Conservation (phyloP, 345 rosid genomes). For the Populus ilicifolia region DNA sequence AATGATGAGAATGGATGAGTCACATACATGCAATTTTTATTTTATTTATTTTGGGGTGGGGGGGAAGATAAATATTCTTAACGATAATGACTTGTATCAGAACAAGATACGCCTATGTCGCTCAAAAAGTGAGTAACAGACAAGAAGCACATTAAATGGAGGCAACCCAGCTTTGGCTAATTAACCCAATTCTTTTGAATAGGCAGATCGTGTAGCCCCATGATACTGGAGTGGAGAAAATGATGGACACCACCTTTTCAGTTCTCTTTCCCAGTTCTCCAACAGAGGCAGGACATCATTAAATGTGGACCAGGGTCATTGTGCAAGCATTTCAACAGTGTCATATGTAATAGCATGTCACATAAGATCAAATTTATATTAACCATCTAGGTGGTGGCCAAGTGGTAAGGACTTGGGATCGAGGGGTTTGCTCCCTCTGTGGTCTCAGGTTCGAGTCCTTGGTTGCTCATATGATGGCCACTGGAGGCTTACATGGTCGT, state of each 20-base stretch:
- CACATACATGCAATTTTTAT: background rate
- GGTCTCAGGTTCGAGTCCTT: too few species aligned
- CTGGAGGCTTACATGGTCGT: too few species aligned
- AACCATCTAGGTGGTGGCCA: too few species aligned
- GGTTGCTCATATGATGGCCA: too few species aligned
- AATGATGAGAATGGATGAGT: conserved; percentile 12
- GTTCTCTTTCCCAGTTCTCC: conserved; percentile 99
- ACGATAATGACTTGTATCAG: conserved; percentile 11
- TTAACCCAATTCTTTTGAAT: conserved; percentile 73
- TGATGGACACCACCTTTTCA: conserved; percentile 96
- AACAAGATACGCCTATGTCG: conserved; percentile 69
- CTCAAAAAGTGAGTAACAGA: conserved; percentile 93
- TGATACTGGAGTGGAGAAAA: conserved; percentile 84
- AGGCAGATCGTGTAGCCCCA: conserved; percentile 74
- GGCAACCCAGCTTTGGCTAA: conserved; percentile 77
- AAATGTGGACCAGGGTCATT: conserved; percentile 94
- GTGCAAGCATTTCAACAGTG: conserved; percentile 65
- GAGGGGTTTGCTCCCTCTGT: too few species aligned
- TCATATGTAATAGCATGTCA: conserved; percentile 86
- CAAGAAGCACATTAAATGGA: conserved; percentile 89
- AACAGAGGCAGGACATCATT: conserved; percentile 94
- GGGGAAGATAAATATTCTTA: conserved; percentile 1
- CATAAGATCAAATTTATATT: conserved; percentile 20
- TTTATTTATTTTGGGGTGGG: background rate
- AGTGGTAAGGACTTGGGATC: too few species aligned